These are phyloP conservation scores for Melastoma malabathricum DNA, from an alignment of 345 rosid species.

Conservation along the genomic window DNA sequence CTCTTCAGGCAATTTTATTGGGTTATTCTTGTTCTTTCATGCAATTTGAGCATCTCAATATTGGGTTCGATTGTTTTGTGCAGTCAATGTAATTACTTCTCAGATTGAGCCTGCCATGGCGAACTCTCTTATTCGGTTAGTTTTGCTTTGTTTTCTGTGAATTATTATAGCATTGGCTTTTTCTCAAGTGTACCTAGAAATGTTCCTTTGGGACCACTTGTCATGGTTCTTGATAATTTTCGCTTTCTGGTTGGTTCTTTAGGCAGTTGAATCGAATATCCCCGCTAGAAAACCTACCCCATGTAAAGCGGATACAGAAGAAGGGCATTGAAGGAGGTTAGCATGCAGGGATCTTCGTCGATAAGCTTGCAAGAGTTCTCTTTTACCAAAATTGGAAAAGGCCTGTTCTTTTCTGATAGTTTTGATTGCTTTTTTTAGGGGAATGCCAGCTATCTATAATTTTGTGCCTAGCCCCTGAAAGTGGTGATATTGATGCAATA, in stretches of 20 bases:
- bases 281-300: constrained; percentile 58
- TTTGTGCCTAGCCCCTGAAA: constrained; percentile 45
- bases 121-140: constrained; percentile 51
- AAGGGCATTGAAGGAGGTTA: constrained; percentile 34
- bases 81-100: constrained; percentile 61
- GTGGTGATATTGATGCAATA: constrained; percentile 17
- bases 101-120: constrained; percentile 50
- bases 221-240: too few relatives aligned
- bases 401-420: too few relatives aligned
- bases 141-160: background rate
- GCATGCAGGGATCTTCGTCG: background rate
- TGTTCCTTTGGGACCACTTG: background rate
- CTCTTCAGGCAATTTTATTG: too few relatives aligned
- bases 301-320: constrained; percentile 62
- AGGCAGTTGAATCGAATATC: constrained; percentile 57
- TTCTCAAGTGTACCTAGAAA: background rate
- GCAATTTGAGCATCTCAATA: too few relatives aligned
- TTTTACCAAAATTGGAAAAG: too few relatives aligned
- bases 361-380: too few relatives aligned
- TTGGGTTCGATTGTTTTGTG: background rate
- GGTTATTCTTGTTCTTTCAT: too few relatives aligned
- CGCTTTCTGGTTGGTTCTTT: constrained; percentile 4
- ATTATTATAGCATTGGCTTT: background rate
- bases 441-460: constrained; percentile 42
- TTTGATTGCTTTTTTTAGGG: constrained; percentile 26